A percentile compares a stretch with the other conserved stretches of the same genome.
These are phyloP conservation scores for Paecilomyces fulvus DNA, from an alignment of 2,329 filamentous ascomycete species.

Conservation along the genomic window DNA sequence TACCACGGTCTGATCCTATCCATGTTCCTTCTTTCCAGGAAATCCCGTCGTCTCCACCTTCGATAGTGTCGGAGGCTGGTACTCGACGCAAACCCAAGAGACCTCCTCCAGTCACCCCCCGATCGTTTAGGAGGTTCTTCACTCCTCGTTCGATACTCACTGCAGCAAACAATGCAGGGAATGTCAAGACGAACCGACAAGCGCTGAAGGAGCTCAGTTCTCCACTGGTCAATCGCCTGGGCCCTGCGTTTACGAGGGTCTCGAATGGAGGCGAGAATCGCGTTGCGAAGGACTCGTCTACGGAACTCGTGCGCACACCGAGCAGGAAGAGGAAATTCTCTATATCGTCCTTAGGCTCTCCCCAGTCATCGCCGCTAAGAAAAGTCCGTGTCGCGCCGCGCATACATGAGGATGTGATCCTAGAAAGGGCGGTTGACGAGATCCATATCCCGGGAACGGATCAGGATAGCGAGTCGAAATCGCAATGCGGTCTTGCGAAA, in stretches of 20 bases:
- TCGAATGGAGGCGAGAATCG: slow-evolving; percentile 22
- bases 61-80: slow-evolving; percentile 30
- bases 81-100: slow-evolving; percentile 32
- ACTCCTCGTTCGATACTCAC: slow-evolving; percentile 38
- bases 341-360: slow-evolving; percentile 37
- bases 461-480: slow-evolving; percentile 10
- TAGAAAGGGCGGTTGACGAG: slow-evolving; percentile 19
- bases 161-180: slow-evolving; percentile 22
- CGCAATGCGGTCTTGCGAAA: slow-evolving; percentile 10
- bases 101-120: slow-evolving; percentile 42
- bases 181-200: slow-evolving; percentile 35
- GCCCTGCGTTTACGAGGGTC: slow-evolving; percentile 33
- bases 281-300: slow-evolving; percentile 17
- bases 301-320: slow-evolving; percentile 28
- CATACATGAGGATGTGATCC: slow-evolving; percentile 21
- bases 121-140: slow-evolving; percentile 44
- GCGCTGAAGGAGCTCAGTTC: slow-evolving; percentile 36
- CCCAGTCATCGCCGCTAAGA: slow-evolving; percentile 41
- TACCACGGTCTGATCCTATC: slow-evolving; percentile 27
- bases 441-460: slow-evolving; percentile 13
- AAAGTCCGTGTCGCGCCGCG: slow-evolving; percentile 29
- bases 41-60: slow-evolving; percentile 35
- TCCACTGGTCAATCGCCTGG: slow-evolving; percentile 34
- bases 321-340: slow-evolving; percentile 40
- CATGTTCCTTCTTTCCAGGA: slow-evolving; percentile 22